phyloP scores from a whole-genome alignment of 2,329 filamentous ascomycete species.

The Cercospora berteroae region DNA sequence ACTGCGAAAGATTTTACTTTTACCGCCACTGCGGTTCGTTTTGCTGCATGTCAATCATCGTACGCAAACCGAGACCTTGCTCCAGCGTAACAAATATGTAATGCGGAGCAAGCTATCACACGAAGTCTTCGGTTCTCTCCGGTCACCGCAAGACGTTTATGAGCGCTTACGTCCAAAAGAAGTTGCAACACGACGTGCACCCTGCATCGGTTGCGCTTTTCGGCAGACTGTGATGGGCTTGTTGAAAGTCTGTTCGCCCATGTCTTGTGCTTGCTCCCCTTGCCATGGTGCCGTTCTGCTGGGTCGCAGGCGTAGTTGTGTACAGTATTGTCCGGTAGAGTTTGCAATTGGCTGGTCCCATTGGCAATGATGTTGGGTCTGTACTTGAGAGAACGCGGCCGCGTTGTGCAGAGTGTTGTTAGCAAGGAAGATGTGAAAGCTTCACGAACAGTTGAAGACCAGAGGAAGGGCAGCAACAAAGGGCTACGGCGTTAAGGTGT shows the following conservation, averaged over 20 bases:
- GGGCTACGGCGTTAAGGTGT: not conserved
- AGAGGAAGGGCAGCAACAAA: not conserved
- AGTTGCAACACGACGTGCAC: not conserved
- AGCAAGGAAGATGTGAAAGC: not conserved
- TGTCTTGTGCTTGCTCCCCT: not conserved
- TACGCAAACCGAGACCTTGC: not conserved
- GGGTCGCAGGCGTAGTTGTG: not conserved
- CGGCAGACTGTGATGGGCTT: not conserved
- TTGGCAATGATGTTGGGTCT: not conserved
- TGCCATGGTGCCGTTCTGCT: not conserved
- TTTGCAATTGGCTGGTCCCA: not conserved
- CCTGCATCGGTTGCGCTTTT: not conserved
- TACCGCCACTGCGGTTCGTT: not conserved
- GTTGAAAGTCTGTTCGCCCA: not conserved
- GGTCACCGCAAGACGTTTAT: not conserved
- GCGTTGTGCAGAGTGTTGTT: not conserved
- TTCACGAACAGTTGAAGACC: not conserved
- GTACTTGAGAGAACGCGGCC: not conserved
- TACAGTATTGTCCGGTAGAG: not conserved
- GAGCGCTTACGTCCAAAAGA: not conserved
- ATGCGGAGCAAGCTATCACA: not conserved
- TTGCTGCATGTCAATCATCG: not conserved
- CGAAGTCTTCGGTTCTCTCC: not conserved
- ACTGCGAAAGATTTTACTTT: not conserved
- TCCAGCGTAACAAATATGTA: not conserved